A percentile compares a stretch with the other conserved stretches of the same genome.
These are phyloP conservation scores for Tolypocladium amazonense DNA, from an alignment of 2,329 filamentous ascomycete genomes.

Conservation along the genomic window DNA sequence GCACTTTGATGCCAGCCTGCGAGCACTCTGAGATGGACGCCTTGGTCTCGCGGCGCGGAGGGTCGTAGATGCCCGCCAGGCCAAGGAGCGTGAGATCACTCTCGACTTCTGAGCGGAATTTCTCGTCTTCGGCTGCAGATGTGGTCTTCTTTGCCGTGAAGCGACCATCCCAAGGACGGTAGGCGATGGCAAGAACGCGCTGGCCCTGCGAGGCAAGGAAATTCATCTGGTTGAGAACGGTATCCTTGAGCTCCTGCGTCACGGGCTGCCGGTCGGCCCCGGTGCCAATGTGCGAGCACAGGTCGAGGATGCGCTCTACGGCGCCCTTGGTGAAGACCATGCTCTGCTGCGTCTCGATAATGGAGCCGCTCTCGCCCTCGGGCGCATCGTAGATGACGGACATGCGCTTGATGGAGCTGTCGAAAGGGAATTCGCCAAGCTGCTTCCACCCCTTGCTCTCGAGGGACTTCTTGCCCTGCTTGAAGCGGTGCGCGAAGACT, in stretches of 20 bases:
- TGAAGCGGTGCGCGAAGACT: slow-evolving; percentile 62
- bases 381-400: slow-evolving; percentile 58
- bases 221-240: slow-evolving; percentile 44
- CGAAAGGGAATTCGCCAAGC: slow-evolving; percentile 66
- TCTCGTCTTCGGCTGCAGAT: slow-evolving; percentile 27
- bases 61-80: slow-evolving; percentile 79
- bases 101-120: slow-evolving; percentile 53
- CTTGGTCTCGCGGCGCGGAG: slow-evolving; percentile 71
- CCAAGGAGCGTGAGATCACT: slow-evolving; percentile 61
- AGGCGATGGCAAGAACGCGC: slow-evolving; percentile 61
- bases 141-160: slow-evolving; percentile 27
- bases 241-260: slow-evolving; percentile 38
- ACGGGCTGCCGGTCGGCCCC: slow-evolving; percentile 31
- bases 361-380: slow-evolving; percentile 22
- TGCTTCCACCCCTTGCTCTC: slow-evolving; percentile 48
- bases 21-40: slow-evolving; percentile 60
- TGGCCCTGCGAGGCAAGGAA: slow-evolving; percentile 55
- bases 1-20: slow-evolving; percentile 64
- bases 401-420: slow-evolving; percentile 71
- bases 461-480: slow-evolving; percentile 42
- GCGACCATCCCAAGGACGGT: slow-evolving; percentile 45
- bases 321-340: slow-evolving; percentile 53
- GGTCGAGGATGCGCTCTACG: slow-evolving; percentile 48
- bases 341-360: slow-evolving; percentile 32
- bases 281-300: slow-evolving; percentile 38